phyloP scores from a whole-genome alignment of 176 grass and related monocot genomes.

The Bolboschoenus planiculmis region DNA sequence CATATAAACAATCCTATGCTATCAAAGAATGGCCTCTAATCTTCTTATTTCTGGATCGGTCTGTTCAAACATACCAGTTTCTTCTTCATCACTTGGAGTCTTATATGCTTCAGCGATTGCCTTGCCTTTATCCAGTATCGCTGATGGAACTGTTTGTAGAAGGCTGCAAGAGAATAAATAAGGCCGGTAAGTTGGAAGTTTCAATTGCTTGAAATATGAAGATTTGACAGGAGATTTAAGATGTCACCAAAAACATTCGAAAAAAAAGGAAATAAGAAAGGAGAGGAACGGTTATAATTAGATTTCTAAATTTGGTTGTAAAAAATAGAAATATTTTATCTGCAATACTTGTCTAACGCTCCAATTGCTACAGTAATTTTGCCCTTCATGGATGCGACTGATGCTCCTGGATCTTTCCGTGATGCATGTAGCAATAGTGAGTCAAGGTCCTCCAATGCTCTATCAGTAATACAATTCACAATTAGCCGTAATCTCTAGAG shows the following conservation, averaged over 20 bases:
- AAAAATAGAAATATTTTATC: constrained; percentile 6
- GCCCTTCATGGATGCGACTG: constrained; percentile 69
- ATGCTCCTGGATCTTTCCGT: constrained; percentile 62
- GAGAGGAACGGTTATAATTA: not conserved
- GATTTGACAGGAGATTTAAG: not conserved
- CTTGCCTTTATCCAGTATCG: constrained; percentile 77
- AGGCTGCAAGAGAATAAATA: constrained; percentile 40
- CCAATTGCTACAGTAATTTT: constrained; percentile 61
- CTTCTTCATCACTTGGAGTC: constrained; percentile 37
- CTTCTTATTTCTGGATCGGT: constrained; percentile 53
- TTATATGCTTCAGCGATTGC: constrained; percentile 89
- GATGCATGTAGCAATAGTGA: constrained; percentile 56
- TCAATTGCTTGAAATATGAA: not conserved
- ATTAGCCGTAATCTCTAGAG: not conserved
- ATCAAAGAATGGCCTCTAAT: constrained; percentile 65
- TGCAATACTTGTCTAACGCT: constrained; percentile 73
- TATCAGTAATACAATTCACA: constrained; percentile 27
- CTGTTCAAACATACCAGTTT: constrained; percentile 17
- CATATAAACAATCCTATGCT: not conserved
- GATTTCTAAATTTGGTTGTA: not conserved
- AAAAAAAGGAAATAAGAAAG: not conserved
- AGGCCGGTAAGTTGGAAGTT: not conserved
- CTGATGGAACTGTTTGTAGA: constrained; percentile 67
- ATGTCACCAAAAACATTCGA: not conserved
- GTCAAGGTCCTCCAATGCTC: constrained; percentile 88